Conservation (phyloP, 192 early-diverging fungal species). For the Gonapodya sp. region DNA sequence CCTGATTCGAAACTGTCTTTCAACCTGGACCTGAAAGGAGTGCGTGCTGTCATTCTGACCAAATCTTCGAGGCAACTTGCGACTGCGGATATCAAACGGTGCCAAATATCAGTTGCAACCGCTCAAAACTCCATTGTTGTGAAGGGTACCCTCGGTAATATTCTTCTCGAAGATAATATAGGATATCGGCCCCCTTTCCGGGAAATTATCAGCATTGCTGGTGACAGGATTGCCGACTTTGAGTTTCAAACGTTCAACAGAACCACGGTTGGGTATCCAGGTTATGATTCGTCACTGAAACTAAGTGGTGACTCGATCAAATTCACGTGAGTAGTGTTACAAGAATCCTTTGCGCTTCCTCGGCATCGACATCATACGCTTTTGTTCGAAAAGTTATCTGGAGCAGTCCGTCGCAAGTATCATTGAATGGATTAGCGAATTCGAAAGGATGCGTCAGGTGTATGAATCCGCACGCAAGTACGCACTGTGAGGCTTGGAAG, state of each 20-base stretch:
- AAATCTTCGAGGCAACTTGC: not conserved
- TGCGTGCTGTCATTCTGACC: not conserved
- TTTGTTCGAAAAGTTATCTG: slow-evolving; percentile 54
- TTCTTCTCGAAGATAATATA: slow-evolving; percentile 5
- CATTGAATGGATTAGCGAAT: slow-evolving; percentile 71
- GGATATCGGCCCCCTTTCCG: slow-evolving; percentile 5
- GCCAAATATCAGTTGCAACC: not conserved
- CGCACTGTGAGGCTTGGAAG: not conserved
- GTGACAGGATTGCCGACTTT: slow-evolving; percentile 82
- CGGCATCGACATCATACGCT: not conserved
- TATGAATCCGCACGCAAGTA: slow-evolving; percentile 72
- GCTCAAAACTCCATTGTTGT: not conserved
- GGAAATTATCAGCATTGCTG: slow-evolving; percentile 71
- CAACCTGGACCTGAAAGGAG: not conserved
- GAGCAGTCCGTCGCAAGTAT: slow-evolving; percentile 64
- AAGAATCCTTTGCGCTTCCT: not conserved
- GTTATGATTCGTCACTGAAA: slow-evolving; percentile 69
- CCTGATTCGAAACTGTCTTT: not conserved
- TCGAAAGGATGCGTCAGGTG: slow-evolving; percentile 74
- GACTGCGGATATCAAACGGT: not conserved
- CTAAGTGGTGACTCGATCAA: slow-evolving; percentile 71
- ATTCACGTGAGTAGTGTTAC: not conserved
- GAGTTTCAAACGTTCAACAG: slow-evolving; percentile 71
- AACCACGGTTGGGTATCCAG: slow-evolving; percentile 51
- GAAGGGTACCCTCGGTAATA: not conserved